Percentiles rank a stretch among this genome's conserved stretches.
Conservation (phyloP, 2,329 filamentous ascomycete species). For the Trichoderma endophyticum region DNA sequence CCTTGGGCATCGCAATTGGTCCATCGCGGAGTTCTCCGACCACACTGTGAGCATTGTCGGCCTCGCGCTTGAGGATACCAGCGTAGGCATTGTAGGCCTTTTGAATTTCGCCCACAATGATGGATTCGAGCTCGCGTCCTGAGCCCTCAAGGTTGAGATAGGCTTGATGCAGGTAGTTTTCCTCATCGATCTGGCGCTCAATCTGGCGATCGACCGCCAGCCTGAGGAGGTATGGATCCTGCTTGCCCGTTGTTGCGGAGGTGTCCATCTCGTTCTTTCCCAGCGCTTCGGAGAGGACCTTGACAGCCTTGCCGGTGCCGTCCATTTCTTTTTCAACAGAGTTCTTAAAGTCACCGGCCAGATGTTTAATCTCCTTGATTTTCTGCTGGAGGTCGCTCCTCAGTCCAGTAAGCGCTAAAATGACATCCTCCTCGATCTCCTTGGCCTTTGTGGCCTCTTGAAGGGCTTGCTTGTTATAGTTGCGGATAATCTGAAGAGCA, state of each 20-base stretch:
- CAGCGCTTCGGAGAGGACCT: slow-evolving; percentile 75
- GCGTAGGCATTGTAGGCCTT: slow-evolving; percentile 96
- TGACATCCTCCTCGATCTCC: slow-evolving; percentile 89
- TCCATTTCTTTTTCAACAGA: slow-evolving; percentile 95
- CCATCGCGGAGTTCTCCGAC: slow-evolving; percentile 80
- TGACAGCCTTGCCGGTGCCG: slow-evolving; percentile 72
- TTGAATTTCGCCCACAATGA: slow-evolving; percentile 95
- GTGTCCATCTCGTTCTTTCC: slow-evolving; percentile 77
- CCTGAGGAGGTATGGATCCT: slow-evolving; percentile 86
- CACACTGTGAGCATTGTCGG: slow-evolving; percentile 73
- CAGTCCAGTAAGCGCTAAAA: slow-evolving; percentile 79
- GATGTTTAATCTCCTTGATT: slow-evolving; percentile 95
- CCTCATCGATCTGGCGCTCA: slow-evolving; percentile 90
- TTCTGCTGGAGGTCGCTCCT: slow-evolving; percentile 89
- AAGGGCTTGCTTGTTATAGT: slow-evolving; percentile 78
- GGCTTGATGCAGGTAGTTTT: slow-evolving; percentile 95
- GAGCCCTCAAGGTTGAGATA: slow-evolving; percentile 93
- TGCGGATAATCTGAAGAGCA: slow-evolving; percentile 73
- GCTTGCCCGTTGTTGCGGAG: slow-evolving; percentile 70
- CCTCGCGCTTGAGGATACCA: slow-evolving; percentile 85
- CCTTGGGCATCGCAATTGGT: slow-evolving; percentile 89
- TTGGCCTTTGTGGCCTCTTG: slow-evolving; percentile 81
- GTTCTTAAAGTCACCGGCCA: slow-evolving; percentile 95
- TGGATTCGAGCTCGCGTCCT: slow-evolving; percentile 89
- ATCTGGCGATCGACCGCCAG: slow-evolving; percentile 85